Percentiles rank a stretch among this genome's conserved stretches.
phyloP scores from a whole-genome alignment of 208 protist species.

The Leishmania tropica region DNA sequence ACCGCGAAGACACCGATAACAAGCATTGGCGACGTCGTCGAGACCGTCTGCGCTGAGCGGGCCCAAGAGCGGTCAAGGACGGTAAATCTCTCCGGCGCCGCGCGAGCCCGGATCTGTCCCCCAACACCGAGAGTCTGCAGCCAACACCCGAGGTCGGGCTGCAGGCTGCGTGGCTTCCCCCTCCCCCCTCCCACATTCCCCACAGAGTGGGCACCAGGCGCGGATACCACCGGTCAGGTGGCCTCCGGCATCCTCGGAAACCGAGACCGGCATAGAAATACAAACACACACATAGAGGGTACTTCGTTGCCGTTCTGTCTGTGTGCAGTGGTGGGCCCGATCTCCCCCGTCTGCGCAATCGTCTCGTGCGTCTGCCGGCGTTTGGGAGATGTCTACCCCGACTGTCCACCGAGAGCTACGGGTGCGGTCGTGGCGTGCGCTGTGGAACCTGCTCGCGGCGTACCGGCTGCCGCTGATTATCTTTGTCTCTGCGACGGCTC shows the following conservation, averaged over 20 bases:
- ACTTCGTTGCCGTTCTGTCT: not conserved
- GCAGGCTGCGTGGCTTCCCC: not conserved
- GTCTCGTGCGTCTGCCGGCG: not conserved
- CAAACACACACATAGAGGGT: not conserved
- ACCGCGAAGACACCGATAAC: not conserved
- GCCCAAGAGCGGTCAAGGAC: not conserved
- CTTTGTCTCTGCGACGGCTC: conserved; percentile 12
- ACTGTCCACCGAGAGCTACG: conserved; percentile 15
- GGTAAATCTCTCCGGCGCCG: not conserved
- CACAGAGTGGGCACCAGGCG: too few relatives aligned
- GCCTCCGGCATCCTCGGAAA: not conserved
- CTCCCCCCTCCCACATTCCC: too few relatives aligned
- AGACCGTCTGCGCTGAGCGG: not conserved
- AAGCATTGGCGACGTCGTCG: not conserved
- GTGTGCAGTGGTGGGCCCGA: not conserved
- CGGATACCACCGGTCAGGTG: too few relatives aligned
- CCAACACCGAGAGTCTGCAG: not conserved
- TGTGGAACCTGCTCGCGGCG: conserved; percentile 12
- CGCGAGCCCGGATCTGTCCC: not conserved
- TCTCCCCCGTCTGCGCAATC: not conserved
- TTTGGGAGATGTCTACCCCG: conserved; percentile 12
- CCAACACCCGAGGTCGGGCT: not conserved
- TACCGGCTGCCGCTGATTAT: conserved; percentile 30
- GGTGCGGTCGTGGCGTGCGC: not conserved
- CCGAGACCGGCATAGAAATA: not conserved